phyloP scores from a whole-genome alignment of 2,329 filamentous ascomycete species.

The Hirsutella minnesotensis region DNA sequence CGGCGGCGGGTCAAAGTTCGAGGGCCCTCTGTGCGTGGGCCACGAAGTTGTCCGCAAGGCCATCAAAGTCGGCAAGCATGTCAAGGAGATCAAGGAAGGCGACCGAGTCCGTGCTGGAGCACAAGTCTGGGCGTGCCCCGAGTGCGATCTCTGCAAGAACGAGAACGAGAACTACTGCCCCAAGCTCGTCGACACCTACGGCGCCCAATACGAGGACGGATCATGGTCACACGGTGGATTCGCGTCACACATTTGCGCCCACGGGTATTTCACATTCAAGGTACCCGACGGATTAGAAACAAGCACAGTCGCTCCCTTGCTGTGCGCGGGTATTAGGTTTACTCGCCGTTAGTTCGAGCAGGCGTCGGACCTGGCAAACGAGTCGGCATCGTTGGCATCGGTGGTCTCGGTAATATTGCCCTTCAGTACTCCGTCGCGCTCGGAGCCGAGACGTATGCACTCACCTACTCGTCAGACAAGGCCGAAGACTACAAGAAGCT shows the following conservation, averaged over 20 bases:
- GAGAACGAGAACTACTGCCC: slow-evolving; percentile 40
- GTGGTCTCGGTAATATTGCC: slow-evolving; percentile 63
- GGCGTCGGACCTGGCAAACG: slow-evolving; percentile 57
- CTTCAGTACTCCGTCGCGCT: slow-evolving; percentile 60
- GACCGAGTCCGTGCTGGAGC: slow-evolving; percentile 55
- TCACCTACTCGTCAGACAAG: slow-evolving; percentile 49
- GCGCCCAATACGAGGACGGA: slow-evolving; percentile 43
- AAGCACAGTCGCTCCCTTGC: slow-evolving; percentile 50
- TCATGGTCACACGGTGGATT: slow-evolving; percentile 55
- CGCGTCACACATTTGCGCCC: slow-evolving; percentile 34
- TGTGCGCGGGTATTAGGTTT: slow-evolving; percentile 69
- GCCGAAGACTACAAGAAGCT: slow-evolving; percentile 46
- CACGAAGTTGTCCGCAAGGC: slow-evolving; percentile 48
- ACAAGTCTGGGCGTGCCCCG: slow-evolving; percentile 45
- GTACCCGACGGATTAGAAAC: slow-evolving; percentile 41
- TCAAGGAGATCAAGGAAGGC: slow-evolving; percentile 41
- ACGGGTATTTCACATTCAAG: slow-evolving; percentile 47
- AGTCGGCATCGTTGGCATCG: slow-evolving; percentile 62
- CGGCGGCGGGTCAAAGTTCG: slow-evolving; percentile 40
- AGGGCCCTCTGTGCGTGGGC: slow-evolving; percentile 39
- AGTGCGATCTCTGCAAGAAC: slow-evolving; percentile 33
- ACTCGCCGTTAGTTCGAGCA: slow-evolving; percentile 54
- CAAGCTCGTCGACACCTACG: slow-evolving; percentile 43
- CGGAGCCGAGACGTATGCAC: slow-evolving; percentile 52
- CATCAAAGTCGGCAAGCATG: slow-evolving; percentile 31